Evolutionary conservation across 768 basidiomycete species (phyloP), one percentile per base, ranked within the genome.

Genomic region (Hygrocybe punicea): DNA sequence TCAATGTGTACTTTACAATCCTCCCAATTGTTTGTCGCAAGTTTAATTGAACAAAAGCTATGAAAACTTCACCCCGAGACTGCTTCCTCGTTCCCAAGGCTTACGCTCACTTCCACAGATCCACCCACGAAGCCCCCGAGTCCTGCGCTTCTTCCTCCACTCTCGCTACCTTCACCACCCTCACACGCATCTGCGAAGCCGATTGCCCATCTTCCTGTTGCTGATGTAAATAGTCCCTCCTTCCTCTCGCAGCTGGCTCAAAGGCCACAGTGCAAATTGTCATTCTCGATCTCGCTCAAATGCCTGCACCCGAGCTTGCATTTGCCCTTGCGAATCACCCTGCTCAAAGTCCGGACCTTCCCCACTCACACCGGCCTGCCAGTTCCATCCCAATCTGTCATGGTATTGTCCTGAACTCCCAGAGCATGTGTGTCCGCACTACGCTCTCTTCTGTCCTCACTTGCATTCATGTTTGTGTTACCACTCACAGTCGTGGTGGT

Each of bases 61-160:
- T n/a, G n/a, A n/a, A n/a, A n/a, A n/a, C n/a, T n/a, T 87, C 85
- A 51, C 79, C 78, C 57, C 83, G 76, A 60, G 73, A 76, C 55
- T 85, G 78, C 66, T 85, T 87, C 67, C 82, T 80, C 39, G 78
- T 68, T 47, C 80, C 81, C 65, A 73, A 62, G 76, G 59, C 67
- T 71, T 8, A 67, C 74, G 78, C 63, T 76, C 76, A 61, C 74
- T 65, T 59, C 67, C 58, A 58, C 68, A 58, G 51, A 67, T 4
- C 29, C 29, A 29, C 29, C 29, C 4, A 4, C 29, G 8, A 71
- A 61, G 61, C 29, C 29, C 4, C 29, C 29, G n/a, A n/a, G n/a
- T 29, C 29, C 29, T 4, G 8, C 4, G 8, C 29, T 8, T 8
- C 29, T 8, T 4, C 4, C 8, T 29, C 29, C 29, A n/a, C n/a